phyloP scores from a whole-genome alignment of 1,284 basidiomycete species.

The Volvariella volvacea region DNA sequence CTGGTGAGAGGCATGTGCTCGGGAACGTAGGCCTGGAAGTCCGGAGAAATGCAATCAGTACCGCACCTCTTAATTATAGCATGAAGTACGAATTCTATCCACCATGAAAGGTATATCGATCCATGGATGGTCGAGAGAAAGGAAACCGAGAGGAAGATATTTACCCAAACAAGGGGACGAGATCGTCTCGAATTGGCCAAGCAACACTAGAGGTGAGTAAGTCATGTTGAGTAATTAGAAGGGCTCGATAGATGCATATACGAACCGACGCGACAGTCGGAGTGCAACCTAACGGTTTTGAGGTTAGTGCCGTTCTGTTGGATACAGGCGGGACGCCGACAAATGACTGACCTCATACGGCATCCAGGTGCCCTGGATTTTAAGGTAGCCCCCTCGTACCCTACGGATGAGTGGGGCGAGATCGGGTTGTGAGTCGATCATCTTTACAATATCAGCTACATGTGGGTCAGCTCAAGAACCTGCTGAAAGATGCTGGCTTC shows the following conservation, averaged over 20 bases:
- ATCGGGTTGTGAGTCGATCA: slow-evolving; percentile 84
- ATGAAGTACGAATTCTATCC: slow-evolving; percentile 1
- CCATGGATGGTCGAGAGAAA: slow-evolving; percentile 1
- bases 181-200: slow-evolving; percentile 82
- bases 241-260: too few species aligned
- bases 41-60: slow-evolving; percentile 12
- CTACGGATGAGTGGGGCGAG: slow-evolving; percentile 72
- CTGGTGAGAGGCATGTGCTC: slow-evolving; percentile 69
- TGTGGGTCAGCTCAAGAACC: too few species aligned
- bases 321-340: slow-evolving; percentile 8
- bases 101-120: not conserved
- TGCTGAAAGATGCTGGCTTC: slow-evolving; percentile 6
- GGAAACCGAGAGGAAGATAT: slow-evolving; percentile 12
- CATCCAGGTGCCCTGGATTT: slow-evolving; percentile 89
- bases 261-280: slow-evolving; percentile 67
- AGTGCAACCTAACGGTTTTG: slow-evolving; percentile 52
- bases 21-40: slow-evolving; percentile 60
- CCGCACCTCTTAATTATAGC: not conserved
- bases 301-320: slow-evolving; percentile 1
- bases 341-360: slow-evolving; percentile 62
- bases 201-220: slow-evolving; percentile 51
- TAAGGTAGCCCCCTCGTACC: slow-evolving; percentile 80
- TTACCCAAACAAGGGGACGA: slow-evolving; percentile 79
- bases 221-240: too few species aligned
- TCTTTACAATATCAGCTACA: slow-evolving; percentile 81